phyloP scores from a whole-genome alignment of 2,329 filamentous ascomycete genomes.

The Trichoderma polysporum region DNA sequence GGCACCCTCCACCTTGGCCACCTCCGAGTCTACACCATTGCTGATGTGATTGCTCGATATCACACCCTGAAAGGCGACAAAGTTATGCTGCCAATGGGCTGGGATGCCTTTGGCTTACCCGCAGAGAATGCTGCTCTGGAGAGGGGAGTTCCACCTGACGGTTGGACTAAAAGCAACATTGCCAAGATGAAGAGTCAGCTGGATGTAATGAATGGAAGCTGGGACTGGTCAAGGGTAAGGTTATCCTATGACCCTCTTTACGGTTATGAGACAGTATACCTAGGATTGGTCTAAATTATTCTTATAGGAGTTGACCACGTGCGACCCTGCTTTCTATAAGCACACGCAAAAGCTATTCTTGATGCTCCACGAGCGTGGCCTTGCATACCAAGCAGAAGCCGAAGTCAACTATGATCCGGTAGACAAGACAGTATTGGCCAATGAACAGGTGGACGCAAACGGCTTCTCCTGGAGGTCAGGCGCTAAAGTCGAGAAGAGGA shows the following conservation, averaged over 20 bases:
- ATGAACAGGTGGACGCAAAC: constrained; percentile 88
- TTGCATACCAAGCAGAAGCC: constrained; percentile 81
- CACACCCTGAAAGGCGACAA: constrained; percentile 70
- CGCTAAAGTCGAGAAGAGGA: constrained; percentile 75
- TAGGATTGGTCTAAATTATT: not conserved
- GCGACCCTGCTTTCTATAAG: constrained; percentile 81
- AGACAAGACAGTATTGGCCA: constrained; percentile 85
- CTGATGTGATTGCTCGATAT: constrained; percentile 79
- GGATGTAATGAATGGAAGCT: constrained; percentile 73
- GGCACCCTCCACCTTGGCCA: constrained; percentile 85
- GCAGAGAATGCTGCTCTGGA: constrained; percentile 91
- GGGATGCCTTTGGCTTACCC: constrained; percentile 89
- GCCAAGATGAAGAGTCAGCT: constrained; percentile 81
- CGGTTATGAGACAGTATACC: not conserved
- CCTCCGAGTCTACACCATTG: constrained; percentile 85
- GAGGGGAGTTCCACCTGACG: constrained; percentile 70
- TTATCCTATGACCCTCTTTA: not conserved
- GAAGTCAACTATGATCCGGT: constrained; percentile 89
- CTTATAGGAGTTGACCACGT: constrained; percentile 75
- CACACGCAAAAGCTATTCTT: constrained; percentile 87
- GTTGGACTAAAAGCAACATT: constrained; percentile 81
- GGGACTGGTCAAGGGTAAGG: constrained; percentile 79
- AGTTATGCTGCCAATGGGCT: constrained; percentile 87
- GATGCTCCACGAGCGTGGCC: constrained; percentile 67
- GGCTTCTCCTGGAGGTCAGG: constrained; percentile 86